phyloP scores from a whole-genome alignment of 371 early-diverging fungal species.

The Rhizopus microsporus region DNA sequence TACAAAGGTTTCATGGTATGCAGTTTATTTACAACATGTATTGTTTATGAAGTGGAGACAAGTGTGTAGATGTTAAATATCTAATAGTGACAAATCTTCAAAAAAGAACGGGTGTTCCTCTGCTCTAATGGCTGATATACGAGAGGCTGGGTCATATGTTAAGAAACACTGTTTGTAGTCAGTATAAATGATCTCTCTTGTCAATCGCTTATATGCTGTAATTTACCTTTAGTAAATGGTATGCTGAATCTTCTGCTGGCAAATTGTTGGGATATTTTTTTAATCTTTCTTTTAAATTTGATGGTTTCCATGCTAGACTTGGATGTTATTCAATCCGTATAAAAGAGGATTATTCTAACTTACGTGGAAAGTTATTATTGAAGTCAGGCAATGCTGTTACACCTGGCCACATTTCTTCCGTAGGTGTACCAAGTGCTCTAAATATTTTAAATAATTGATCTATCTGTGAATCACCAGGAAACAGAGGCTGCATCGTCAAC shows the following conservation, averaged over 20 bases:
- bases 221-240: conserved; percentile 25
- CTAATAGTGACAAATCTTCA: conserved; percentile 21
- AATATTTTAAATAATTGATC: conserved; percentile 24
- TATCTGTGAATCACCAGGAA: conserved; percentile 58
- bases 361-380: conserved; percentile 26
- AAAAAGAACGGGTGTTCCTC: conserved; percentile 29
- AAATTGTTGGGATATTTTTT: conserved; percentile 5
- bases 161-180: conserved; percentile 22
- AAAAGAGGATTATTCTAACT: background rate
- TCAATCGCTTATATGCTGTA: background rate
- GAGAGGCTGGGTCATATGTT: conserved; percentile 29
- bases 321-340: background rate
- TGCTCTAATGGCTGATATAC: conserved; percentile 33
- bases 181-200: background rate
- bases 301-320: conserved; percentile 25
- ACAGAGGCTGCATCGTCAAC: conserved; percentile 77
- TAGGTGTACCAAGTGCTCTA: conserved; percentile 90
- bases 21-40: no score
- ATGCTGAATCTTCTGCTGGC: conserved; percentile 13
- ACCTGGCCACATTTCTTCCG: conserved; percentile 88
- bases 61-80: background rate
- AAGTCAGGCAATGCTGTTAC: conserved; percentile 68
- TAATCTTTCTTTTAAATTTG: conserved; percentile 10
- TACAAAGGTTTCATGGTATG: no score
- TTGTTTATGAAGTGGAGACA: no score